Base-by-base conservation (phyloP, 1,284 basidiomycete species). In the Ceratobasidium sp. region DNA sequence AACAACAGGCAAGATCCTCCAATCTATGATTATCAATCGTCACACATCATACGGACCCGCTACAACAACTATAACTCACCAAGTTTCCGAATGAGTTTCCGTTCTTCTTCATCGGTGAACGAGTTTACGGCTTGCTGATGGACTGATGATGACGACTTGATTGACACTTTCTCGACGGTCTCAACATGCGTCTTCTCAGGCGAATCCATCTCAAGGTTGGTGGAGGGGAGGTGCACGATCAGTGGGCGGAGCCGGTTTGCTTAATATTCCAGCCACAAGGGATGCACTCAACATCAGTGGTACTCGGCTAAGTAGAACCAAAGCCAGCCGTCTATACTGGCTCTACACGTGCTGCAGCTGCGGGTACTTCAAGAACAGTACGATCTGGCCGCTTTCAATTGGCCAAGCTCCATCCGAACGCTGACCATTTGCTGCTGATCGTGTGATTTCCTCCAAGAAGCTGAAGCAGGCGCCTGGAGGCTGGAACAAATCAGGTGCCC, bases 1-100 rank as follows among this genome's bases (percentile, higher is more conserved):
- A 13, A 81, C 80, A 18, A 80, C 60, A 39, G 80, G 80, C 60
- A 81, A 51, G 23, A 81, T 81, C 6, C 79, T 78, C 73, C 60
- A 79, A 51, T 81, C 80, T 81, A 58, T 60, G 39, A 23, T 33
- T 39, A 20, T 39, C 44, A 71, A 67, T 51, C 12, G 2, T 26
- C 49, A 12, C 39, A 46, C 61, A 33, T n/a, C 40, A n/a, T 44
- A 26, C 13, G 15, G 12, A 42, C n/a, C 23, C 13, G n/a, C 33
- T 33, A 1, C n/a, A 18, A 39, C 9, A 12, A 12, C 33, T 4
- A 70, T 23, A n/a, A 67, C 77, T 53, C 53, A 80, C 80, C 80
- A 26, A 81, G 51, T 58, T 80, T 80, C 71, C 78, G 33, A 28
- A 81, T 64, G 20, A 81, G 77, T 44, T 58, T 78, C 18, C 70